Evolutionary conservation across 306 rosid species (phyloP).

Genomic region (Astragalus membranaceus): DNA sequence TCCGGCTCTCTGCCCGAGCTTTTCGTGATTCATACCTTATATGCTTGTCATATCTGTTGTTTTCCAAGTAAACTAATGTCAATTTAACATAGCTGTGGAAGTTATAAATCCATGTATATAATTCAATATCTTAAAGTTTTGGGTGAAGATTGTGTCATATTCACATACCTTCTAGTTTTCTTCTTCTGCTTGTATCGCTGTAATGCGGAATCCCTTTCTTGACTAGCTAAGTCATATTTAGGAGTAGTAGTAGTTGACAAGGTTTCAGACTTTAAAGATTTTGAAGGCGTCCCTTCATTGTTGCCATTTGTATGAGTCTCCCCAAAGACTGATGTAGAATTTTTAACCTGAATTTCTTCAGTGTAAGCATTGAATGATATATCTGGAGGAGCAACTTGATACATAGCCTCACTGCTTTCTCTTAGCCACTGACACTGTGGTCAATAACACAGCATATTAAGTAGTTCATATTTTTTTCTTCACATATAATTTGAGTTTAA

Average conservation of each 20-base stretch:
- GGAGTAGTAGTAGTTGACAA: constrained; percentile 30
- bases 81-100: background rate
- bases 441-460: background rate
- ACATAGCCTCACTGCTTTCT: constrained; percentile 26
- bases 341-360: constrained; percentile 37
- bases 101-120: background rate
- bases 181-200: constrained; percentile 86
- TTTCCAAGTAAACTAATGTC: constrained; percentile 18
- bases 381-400: constrained; percentile 37
- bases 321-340: constrained; percentile 21
- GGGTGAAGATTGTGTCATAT: no score
- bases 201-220: constrained; percentile 74
- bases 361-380: constrained; percentile 19
- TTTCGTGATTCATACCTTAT: constrained; percentile 81
- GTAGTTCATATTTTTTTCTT: no score
- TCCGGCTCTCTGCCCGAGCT: constrained; percentile 81
- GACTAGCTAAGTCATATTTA: constrained; percentile 51
- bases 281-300: constrained; percentile 22
- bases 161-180: constrained; percentile 92
- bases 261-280: constrained; percentile 24
- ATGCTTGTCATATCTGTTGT: constrained; percentile 74
- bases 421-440: constrained; percentile 35
- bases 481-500: no score
- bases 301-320: constrained; percentile 21
- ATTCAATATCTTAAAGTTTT: no score